phyloP scores from a whole-genome alignment of 192 early-diverging fungal species.

The Rhizoclosmatium globosum region DNA sequence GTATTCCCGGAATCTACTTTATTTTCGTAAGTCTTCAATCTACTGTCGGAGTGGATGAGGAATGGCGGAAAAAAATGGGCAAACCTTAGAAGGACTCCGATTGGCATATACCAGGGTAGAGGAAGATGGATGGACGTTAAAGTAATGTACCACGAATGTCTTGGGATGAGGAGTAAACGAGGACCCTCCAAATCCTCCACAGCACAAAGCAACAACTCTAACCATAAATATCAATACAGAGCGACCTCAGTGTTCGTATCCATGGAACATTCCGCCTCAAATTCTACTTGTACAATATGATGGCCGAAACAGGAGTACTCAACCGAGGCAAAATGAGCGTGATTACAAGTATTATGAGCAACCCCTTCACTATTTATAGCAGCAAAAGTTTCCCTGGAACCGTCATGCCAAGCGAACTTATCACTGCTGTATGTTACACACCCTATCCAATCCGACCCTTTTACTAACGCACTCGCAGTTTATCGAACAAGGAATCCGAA shows the following conservation, averaged over 20 bases:
- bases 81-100: no score
- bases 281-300: conserved; percentile 36
- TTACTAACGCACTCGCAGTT: conserved; percentile 19
- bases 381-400: conserved; percentile 40
- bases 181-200: no score
- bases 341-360: conserved; percentile 35
- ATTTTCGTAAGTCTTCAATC: conserved; percentile 21
- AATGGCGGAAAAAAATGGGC: no score
- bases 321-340: conserved; percentile 31
- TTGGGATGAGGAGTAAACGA: no score
- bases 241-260: conserved; percentile 32
- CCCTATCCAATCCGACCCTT: no score
- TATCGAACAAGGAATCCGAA: conserved; percentile 35
- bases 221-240: background rate
- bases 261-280: conserved; percentile 33
- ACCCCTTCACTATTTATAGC: conserved; percentile 34
- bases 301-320: conserved; percentile 17
- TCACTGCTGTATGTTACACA: conserved; percentile 16
- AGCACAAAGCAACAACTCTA: no score
- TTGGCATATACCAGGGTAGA: no score
- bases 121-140: no score
- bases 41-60: no score
- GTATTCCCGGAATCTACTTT: conserved; percentile 30
- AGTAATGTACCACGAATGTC: no score
- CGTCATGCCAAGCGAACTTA: conserved; percentile 28